Percentiles rank a stretch among this genome's conserved stretches.
Evolutionary conservation across 495 filamentous ascomycete species (phyloP).

Genomic region (Aspergillus biplanus): DNA sequence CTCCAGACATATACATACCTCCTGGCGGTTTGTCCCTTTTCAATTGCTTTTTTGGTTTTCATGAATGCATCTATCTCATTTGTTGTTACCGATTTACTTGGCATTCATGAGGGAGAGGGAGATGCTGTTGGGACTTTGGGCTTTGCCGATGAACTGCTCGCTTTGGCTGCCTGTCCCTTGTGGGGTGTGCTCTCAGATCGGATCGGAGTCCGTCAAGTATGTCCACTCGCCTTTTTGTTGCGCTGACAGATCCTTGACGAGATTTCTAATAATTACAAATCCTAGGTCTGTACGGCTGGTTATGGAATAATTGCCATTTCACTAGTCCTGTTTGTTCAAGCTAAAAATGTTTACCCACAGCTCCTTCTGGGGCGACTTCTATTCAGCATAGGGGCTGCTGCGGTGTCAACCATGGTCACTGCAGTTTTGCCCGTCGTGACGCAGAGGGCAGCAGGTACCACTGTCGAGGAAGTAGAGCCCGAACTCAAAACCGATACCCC

Average conservation of each 20-base stretch:
- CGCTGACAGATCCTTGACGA: neutral
- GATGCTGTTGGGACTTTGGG: constrained; percentile 92
- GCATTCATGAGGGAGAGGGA: constrained; percentile 73
- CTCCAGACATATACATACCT: constrained; percentile 84
- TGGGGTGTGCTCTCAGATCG: constrained; percentile 94
- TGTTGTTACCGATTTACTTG: constrained; percentile 89
- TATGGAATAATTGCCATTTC: constrained; percentile 79
- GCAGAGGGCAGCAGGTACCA: constrained; percentile 50
- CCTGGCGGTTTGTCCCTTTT: constrained; percentile 87
- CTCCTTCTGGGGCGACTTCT: constrained; percentile 82
- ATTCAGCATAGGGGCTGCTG: constrained; percentile 89
- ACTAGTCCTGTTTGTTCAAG: constrained; percentile 81
- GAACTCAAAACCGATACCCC: constrained; percentile 32
- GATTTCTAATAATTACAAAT: constrained; percentile 6
- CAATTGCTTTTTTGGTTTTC: constrained; percentile 96
- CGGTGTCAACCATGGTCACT: constrained; percentile 96
- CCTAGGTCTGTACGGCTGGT: constrained; percentile 72
- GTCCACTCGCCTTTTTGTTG: constrained; percentile 6
- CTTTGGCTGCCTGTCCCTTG: constrained; percentile 83
- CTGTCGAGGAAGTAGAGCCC: constrained; percentile 12
- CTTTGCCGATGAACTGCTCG: constrained; percentile 93
- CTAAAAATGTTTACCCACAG: constrained; percentile 85
- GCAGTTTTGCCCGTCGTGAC: constrained; percentile 90
- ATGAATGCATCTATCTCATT: constrained; percentile 93
- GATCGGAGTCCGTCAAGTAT: constrained; percentile 75